Conservation (phyloP, 139 green algal species). For the Coccomyxa sp. region DNA sequence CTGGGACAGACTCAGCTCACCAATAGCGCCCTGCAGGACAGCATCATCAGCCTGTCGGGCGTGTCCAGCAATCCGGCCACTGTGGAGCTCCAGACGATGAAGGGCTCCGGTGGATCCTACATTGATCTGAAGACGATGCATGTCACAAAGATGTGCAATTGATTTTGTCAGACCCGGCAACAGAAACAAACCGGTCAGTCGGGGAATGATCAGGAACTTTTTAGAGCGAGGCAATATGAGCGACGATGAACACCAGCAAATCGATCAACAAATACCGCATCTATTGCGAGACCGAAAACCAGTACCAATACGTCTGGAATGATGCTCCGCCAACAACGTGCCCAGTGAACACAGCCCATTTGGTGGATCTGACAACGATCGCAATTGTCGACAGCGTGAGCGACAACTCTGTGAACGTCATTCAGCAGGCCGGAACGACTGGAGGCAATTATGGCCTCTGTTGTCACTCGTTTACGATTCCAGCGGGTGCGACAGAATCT, state of each 20-base stretch:
- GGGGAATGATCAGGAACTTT: neutral
- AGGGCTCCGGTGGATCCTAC: neutral
- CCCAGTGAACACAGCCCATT: neutral
- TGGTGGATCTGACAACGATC: neutral
- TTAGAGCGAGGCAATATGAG: neutral
- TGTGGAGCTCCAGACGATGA: neutral
- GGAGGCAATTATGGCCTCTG: neutral
- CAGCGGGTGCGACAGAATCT: neutral
- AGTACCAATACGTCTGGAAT: neutral
- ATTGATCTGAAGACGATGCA: constrained; percentile 1
- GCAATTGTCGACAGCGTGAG: neutral
- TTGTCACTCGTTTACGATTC: neutral
- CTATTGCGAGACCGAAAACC: neutral
- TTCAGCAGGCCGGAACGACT: neutral
- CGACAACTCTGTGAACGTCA: neutral
- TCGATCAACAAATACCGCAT: neutral
- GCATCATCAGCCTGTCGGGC: neutral
- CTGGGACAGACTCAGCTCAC: neutral
- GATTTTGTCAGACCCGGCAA: neutral
- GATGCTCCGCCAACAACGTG: neutral
- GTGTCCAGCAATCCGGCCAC: neutral
- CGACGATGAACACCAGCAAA: neutral
- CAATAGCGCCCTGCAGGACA: neutral
- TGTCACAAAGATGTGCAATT: neutral
- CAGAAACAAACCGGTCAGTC: neutral